phyloP scores from a whole-genome alignment of 345 rosid species.

The Salix udensis region DNA sequence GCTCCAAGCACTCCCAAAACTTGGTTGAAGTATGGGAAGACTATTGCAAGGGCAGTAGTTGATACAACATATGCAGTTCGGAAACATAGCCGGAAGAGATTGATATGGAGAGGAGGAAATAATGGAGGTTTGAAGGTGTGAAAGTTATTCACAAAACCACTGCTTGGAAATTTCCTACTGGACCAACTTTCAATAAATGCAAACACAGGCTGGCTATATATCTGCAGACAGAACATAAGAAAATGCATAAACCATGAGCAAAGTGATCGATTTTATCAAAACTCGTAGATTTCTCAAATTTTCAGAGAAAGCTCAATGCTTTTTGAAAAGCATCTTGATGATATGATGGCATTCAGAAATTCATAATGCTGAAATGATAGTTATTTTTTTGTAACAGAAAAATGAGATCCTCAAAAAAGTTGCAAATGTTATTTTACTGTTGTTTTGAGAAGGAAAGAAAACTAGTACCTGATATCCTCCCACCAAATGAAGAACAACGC shows the following conservation, averaged over 20 bases:
- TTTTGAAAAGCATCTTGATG: too few species aligned
- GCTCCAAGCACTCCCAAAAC: conserved; percentile 55
- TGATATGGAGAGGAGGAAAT: conserved; percentile 31
- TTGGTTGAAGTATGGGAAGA: conserved; percentile 66
- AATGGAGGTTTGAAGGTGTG: conserved; percentile 30
- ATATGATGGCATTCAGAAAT: too few species aligned
- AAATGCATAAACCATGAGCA: background rate
- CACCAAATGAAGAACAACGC: conserved; percentile 21
- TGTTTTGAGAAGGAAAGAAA: background rate
- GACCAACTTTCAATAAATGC: conserved; percentile 55
- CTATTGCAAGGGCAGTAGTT: conserved; percentile 37
- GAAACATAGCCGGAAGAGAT: conserved; percentile 39
- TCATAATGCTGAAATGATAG: too few species aligned
- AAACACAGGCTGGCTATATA: conserved; percentile 63
- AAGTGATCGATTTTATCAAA: background rate
- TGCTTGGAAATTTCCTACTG: conserved; percentile 34
- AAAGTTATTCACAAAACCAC: conserved; percentile 36
- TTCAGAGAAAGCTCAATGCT: background rate
- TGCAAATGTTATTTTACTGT: too few species aligned
- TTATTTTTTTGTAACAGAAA: too few species aligned
- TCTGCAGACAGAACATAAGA: conserved; percentile 29
- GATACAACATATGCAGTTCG: conserved; percentile 44
- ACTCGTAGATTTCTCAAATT: background rate
- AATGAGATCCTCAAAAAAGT: too few species aligned
- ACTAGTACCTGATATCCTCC: conserved; percentile 48